These are phyloP conservation scores for Quercus tomentella DNA, from an alignment of 331 rosid genomes.

Conservation along the genomic window DNA sequence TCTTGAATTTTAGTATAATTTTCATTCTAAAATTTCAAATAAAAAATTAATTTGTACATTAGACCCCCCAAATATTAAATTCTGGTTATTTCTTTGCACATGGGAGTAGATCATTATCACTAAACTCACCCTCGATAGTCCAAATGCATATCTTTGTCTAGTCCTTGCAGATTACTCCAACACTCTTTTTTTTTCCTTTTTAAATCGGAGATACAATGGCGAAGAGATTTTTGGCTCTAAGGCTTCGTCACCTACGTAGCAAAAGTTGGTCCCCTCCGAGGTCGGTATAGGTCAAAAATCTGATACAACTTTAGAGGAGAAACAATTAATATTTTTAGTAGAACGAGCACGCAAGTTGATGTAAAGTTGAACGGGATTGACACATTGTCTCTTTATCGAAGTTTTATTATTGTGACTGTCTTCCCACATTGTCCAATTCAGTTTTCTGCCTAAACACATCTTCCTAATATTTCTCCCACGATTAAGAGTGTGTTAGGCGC, in stretches of 20 bases:
- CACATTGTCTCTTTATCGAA: background rate
- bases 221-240: too few species aligned
- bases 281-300: conserved; percentile 1
- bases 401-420: background rate
- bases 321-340: background rate
- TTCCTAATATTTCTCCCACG: background rate
- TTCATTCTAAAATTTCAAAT: too few species aligned
- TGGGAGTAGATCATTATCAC: too few species aligned
- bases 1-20: too few species aligned
- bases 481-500: background rate
- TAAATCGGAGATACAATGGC: background rate
- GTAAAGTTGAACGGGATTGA: background rate
- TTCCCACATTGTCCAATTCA: background rate
- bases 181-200: too few species aligned
- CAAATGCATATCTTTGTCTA: too few species aligned
- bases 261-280: background rate
- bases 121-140: too few species aligned
- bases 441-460: background rate
- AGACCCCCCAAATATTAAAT: too few species aligned
- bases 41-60: too few species aligned
- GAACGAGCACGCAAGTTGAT: background rate
- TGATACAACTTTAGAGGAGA: background rate
- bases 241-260: too few species aligned
- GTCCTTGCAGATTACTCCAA: too few species aligned
- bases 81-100: too few species aligned